Percentiles rank a stretch among this genome's conserved stretches.
These are phyloP conservation scores for Neoboletus magnificus DNA, from an alignment of 768 basidiomycete species.

Conservation along the genomic window DNA sequence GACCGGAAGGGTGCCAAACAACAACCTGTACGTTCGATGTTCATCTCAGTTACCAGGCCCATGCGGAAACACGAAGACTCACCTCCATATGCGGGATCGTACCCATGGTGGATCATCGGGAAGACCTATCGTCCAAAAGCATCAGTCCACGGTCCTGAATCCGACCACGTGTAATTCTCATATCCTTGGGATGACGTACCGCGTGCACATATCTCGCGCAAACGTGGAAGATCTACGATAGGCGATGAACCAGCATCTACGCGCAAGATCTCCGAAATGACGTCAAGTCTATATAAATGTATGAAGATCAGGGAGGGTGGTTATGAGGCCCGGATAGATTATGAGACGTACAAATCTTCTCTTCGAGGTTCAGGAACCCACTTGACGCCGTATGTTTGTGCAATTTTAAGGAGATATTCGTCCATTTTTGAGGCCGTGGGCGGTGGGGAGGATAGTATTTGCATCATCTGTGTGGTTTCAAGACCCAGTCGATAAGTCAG, in stretches of 20 bases:
- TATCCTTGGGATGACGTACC: slow-evolving; percentile 41
- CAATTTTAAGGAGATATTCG: slow-evolving; percentile 51
- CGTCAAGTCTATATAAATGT: slow-evolving; percentile 40
- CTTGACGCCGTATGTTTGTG: slow-evolving; percentile 47
- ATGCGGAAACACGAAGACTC: slow-evolving; percentile 19
- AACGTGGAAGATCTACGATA: slow-evolving; percentile 51
- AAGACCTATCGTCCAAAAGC: slow-evolving; percentile 45
- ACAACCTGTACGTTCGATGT: slow-evolving; percentile 39
- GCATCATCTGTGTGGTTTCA: slow-evolving; percentile 41
- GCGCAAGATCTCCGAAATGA: slow-evolving; percentile 62
- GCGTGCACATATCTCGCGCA: slow-evolving; percentile 56
- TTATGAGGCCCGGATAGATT: neutral
- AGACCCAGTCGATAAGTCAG: neutral
- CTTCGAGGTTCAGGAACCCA: slow-evolving; percentile 63
- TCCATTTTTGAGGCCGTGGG: slow-evolving; percentile 59
- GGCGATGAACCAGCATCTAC: slow-evolving; percentile 37
- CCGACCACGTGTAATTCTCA: neutral
- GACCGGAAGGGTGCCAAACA: slow-evolving; percentile 59
- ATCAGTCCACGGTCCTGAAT: neutral
- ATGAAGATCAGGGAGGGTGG: neutral
- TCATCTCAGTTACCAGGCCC: neutral
- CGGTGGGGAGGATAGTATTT: slow-evolving; percentile 47
- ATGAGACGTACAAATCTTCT: slow-evolving; percentile 53
- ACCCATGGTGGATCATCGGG: slow-evolving; percentile 75
- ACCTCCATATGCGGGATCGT: slow-evolving; percentile 78